Percentiles rank a stretch among this genome's conserved stretches.
Conservation (phyloP, 495 filamentous ascomycete species). For the Aspergillus ostianus region DNA sequence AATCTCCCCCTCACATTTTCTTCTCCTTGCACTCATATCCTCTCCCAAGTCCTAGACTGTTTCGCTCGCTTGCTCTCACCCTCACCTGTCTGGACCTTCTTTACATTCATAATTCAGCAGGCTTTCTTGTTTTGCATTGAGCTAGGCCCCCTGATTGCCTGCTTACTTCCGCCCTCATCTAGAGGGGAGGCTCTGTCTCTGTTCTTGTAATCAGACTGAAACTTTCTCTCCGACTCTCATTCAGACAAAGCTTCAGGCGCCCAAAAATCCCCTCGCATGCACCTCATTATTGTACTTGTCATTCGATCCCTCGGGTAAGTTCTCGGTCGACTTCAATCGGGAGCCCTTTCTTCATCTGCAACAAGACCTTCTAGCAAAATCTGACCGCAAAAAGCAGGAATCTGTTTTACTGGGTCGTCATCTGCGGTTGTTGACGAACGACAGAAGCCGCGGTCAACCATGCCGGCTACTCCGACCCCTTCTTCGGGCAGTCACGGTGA, state of each 20-base stretch:
- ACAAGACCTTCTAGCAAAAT: neutral
- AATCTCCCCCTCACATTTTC: neutral
- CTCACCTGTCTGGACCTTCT: neutral
- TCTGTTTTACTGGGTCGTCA: neutral
- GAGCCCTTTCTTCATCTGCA: neutral
- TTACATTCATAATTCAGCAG: neutral
- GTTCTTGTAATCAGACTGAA: neutral
- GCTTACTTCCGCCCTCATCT: neutral
- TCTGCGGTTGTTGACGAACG: neutral
- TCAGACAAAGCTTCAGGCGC: neutral
- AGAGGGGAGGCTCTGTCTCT: neutral
- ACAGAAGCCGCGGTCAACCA: neutral
- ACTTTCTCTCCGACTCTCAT: neutral
- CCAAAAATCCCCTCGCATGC: neutral
- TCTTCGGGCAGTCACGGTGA: neutral
- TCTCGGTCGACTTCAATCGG: neutral
- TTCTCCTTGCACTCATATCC: neutral
- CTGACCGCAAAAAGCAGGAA: neutral
- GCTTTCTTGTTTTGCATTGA: neutral
- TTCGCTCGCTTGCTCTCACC: neutral
- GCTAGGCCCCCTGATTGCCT: too few species aligned
- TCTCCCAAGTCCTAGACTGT: neutral
- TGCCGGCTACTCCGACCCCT: neutral
- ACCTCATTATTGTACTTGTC: neutral
- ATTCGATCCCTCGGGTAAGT: neutral